Base-by-base conservation (phyloP, 1,284 basidiomycete genomes). In the Grifola frondosa region DNA sequence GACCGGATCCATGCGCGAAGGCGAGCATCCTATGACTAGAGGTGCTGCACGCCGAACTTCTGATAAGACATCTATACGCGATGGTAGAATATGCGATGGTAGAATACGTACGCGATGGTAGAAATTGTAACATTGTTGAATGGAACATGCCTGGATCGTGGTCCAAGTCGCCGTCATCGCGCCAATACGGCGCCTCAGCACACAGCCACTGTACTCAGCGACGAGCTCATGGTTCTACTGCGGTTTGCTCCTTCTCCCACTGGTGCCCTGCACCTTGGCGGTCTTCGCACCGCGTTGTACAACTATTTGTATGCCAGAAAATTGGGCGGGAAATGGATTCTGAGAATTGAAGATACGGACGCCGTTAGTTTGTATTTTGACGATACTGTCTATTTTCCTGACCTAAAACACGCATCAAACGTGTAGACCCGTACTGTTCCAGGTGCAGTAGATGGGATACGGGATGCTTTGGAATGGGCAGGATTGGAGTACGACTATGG, bases 161-260 rank as follows among this genome's bases (percentile, higher is more conserved):
- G n/a, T n/a, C n/a, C n/a, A n/a, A n/a, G n/a, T n/a, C n/a, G n/a
- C n/a, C n/a, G n/a, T n/a, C n/a, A n/a, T n/a, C n/a, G n/a, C n/a
- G n/a, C n/a, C n/a, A n/a, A n/a, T n/a, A n/a, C n/a, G n/a, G n/a
- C n/a, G n/a, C n/a, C n/a, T n/a, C n/a, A n/a, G n/a, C n/a, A n/a
- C n/a, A n/a, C n/a, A n/a, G n/a, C n/a, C n/a, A n/a, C n/a, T n/a
- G n/a, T n/a, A n/a, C n/a, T n/a, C n/a, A n/a, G n/a, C n/a, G n/a
- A n/a, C n/a, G n/a, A n/a, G n/a, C n/a, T n/a, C n/a, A 80, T 78
- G 78, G 70, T 73, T n/a, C 63, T 88, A 9, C 62, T 99, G 7
- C 85, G 96, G 6, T 99, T 99, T 65, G 96, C 96, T 0, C 96
- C 97, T 0, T 98, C 96, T 0, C 97, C 97, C 0, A 99, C 97